Base-by-base conservation (phyloP, 2,329 filamentous ascomycete species). In the Colletotrichum karsti region DNA sequence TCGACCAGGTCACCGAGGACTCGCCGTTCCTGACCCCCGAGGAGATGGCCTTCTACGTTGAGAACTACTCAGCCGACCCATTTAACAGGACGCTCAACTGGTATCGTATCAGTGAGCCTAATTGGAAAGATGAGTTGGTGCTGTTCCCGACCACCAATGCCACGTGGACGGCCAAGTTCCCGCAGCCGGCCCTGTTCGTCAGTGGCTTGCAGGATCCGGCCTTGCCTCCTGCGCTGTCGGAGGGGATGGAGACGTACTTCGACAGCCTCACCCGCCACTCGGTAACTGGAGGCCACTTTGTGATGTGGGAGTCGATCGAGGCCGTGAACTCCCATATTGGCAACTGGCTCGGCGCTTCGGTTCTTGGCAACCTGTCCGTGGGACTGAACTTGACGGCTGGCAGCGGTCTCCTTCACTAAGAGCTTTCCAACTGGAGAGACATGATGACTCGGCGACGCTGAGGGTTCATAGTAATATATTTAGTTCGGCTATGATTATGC, bases 81-180 rank as follows among this genome's bases (percentile, higher is more conserved):
- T 80, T 98, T 71, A 88, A 91, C 71, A 93, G 93, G 1, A 93
- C 94, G 15, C 83, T 94, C 66, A 96, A 95, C 80, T 97, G 94
- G 93, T 99, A 98, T 81, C 90, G 94, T 44, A 92, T 88, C 2
- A 84, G 88, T 12, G 82, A 88, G 77, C n/a, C n/a, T n/a, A n/a
- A n/a, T n/a, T 92, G 85, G 76, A 86, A 93, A 50, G 93, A 97
- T 70, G 95, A 98, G 74, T 71, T n/a, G n/a, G n/a, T n/a, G n/a
- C n/a, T n/a, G n/a, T n/a, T n/a, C n/a, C n/a, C n/a, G n/a, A n/a
- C n/a, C n/a, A n/a, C n/a, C n/a, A n/a, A n/a, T n/a, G n/a, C n/a
- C n/a, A n/a, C n/a, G n/a, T n/a, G n/a, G n/a, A n/a, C n/a, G n/a
- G n/a, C n/a, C n/a, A n/a, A n/a, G n/a, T n/a, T n/a, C n/a, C n/a